Conservation (phyloP, 306 rosid genomes). For the Calophaca sinica region DNA sequence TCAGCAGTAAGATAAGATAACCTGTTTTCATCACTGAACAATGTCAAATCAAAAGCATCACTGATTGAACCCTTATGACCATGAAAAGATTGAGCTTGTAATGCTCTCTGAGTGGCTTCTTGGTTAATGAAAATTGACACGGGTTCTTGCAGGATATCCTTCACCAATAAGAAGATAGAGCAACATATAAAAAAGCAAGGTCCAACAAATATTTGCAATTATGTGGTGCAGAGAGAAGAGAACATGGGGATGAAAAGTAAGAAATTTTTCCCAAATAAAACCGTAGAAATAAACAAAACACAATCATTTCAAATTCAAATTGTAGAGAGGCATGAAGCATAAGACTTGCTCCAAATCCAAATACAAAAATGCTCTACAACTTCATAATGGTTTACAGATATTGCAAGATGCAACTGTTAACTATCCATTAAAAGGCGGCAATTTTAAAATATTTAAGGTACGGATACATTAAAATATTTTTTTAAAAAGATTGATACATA, state of each 20-base stretch:
- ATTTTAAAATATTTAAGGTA: too few species aligned
- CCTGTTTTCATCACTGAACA: conserved; percentile 62
- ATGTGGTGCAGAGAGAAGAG: not conserved
- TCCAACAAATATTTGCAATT: conserved; percentile 10
- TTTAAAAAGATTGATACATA: too few species aligned
- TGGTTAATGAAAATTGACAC: conserved; percentile 66
- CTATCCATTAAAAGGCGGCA: too few species aligned
- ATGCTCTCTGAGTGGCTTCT: conserved; percentile 49
- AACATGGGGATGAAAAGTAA: not conserved
- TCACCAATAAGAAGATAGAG: conserved; percentile 43
- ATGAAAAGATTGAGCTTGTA: conserved; percentile 51
- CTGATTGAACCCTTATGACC: conserved; percentile 48
- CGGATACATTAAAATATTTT: too few species aligned
- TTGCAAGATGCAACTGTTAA: not conserved
- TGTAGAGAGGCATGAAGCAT: not conserved
- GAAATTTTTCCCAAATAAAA: not conserved
- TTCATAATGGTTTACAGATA: conserved; percentile 18
- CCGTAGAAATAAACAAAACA: not conserved
- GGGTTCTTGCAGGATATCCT: conserved; percentile 87
- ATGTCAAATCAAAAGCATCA: conserved; percentile 50
- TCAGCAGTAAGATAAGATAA: conserved; percentile 41
- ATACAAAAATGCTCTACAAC: conserved; percentile 26
- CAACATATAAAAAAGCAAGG: conserved; percentile 3
- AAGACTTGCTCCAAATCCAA: not conserved
- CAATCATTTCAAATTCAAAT: conserved; percentile 3